phyloP scores from a whole-genome alignment of 2,329 filamentous ascomycete species.

The Coniella lustricola region DNA sequence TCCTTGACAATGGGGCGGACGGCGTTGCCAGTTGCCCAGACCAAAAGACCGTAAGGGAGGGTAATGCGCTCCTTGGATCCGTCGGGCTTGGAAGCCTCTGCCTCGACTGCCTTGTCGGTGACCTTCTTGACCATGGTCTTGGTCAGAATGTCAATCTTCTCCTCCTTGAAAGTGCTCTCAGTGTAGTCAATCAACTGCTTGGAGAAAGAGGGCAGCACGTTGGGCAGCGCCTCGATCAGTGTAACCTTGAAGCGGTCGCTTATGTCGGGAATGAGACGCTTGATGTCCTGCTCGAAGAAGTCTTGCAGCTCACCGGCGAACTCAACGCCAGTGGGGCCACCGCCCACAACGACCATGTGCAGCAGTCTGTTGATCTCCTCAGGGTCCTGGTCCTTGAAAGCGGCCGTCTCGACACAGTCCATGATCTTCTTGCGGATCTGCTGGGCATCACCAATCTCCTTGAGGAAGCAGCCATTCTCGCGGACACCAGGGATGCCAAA shows the following conservation, averaged over 20 bases:
- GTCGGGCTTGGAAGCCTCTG: slow-evolving; percentile 72
- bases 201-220: slow-evolving; percentile 95
- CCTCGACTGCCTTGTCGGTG: slow-evolving; percentile 86
- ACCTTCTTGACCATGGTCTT: slow-evolving; percentile 99
- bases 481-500: slow-evolving; percentile 95
- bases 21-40: slow-evolving; percentile 97
- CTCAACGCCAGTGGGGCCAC: slow-evolving; percentile 94
- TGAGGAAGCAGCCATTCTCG: slow-evolving; percentile 95
- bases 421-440: slow-evolving; percentile 97
- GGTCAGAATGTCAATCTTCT: slow-evolving; percentile 93
- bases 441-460: slow-evolving; percentile 96
- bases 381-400: slow-evolving; percentile 88
- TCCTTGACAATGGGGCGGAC: slow-evolving; percentile 84
- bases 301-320: slow-evolving; percentile 98
- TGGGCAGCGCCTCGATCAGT: slow-evolving; percentile 92
- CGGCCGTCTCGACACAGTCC: slow-evolving; percentile 98
- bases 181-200: slow-evolving; percentile 99
- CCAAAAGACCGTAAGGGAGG: slow-evolving; percentile 90
- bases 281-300: slow-evolving; percentile 97
- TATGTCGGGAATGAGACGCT: slow-evolving; percentile 96
- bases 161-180: slow-evolving; percentile 97
- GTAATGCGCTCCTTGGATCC: slow-evolving; percentile 74
- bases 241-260: slow-evolving; percentile 94
- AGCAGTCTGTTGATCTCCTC: slow-evolving; percentile 90
- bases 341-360: slow-evolving; percentile 95